A percentile compares a stretch with the other conserved stretches of the same genome.
phyloP scores from a whole-genome alignment of 2,329 filamentous ascomycete species.

The Aspergillus quadrilineatus region DNA sequence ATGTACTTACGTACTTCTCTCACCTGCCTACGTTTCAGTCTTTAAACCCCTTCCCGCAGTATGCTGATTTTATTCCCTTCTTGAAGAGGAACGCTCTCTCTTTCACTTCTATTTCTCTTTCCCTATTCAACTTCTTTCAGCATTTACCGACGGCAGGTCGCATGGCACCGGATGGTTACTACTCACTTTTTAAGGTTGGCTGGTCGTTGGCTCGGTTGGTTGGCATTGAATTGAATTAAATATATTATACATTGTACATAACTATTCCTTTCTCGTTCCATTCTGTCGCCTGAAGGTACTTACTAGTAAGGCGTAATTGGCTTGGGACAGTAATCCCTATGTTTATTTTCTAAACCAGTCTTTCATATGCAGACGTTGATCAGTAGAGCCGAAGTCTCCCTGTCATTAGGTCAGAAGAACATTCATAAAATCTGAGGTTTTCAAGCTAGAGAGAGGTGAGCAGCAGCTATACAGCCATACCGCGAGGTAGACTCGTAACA shows the following conservation, averaged over 20 bases:
- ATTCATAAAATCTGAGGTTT: too few relatives aligned
- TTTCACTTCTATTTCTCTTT: not conserved
- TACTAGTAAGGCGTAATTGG: not conserved
- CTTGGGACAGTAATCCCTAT: too few relatives aligned
- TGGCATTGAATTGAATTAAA: constrained; percentile 2
- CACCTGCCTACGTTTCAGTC: not conserved
- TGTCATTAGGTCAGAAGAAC: too few relatives aligned
- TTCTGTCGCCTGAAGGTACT: not conserved
- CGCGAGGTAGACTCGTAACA: too few relatives aligned
- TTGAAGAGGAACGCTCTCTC: not conserved
- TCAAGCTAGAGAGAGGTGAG: too few relatives aligned
- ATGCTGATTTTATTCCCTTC: not conserved
- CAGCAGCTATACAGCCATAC: too few relatives aligned
- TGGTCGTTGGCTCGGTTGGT: not conserved
- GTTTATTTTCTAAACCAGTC: too few relatives aligned
- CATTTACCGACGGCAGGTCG: not conserved
- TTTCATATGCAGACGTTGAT: too few relatives aligned
- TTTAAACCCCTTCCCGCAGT: not conserved
- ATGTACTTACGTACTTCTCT: not conserved
- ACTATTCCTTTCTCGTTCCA: not conserved
- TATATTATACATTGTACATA: constrained; percentile 1
- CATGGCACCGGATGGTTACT: not conserved
- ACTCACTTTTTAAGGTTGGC: not conserved
- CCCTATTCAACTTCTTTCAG: not conserved
- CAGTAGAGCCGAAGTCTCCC: too few relatives aligned